phyloP scores from a whole-genome alignment of 1,284 basidiomycete genomes.

The Anthracocystis setariae region DNA sequence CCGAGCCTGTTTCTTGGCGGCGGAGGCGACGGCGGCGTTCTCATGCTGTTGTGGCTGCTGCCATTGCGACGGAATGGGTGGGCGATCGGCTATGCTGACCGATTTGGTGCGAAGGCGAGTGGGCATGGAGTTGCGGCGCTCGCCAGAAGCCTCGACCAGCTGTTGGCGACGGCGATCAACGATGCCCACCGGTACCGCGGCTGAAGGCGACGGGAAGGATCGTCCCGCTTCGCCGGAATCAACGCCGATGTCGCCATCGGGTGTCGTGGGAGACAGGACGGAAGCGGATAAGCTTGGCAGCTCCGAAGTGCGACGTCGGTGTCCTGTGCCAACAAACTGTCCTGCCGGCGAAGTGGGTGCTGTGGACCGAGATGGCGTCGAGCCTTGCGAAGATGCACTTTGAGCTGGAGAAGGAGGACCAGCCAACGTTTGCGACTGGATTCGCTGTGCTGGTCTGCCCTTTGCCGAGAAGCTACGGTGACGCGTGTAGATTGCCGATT shows the following conservation, averaged over 20 bases:
- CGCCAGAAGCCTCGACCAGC: constrained; percentile 71
- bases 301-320: constrained; percentile 49
- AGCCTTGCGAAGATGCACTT: constrained; percentile 90
- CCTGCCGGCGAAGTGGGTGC: constrained; percentile 78
- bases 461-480: constrained; percentile 59
- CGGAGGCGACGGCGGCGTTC: too few relatives aligned
- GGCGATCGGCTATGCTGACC: constrained; percentile 68
- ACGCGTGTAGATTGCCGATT: constrained; percentile 51
- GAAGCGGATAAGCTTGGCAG: constrained; percentile 18
- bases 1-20: constrained; percentile 16
- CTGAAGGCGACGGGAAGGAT: constrained; percentile 31
- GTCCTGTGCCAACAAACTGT: constrained; percentile 20
- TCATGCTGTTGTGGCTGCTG: constrained; percentile 16
- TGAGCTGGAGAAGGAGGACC: constrained; percentile 79
- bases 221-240: constrained; percentile 8
- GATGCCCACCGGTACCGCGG: constrained; percentile 32
- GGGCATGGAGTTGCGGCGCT: constrained; percentile 84
- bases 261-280: constrained; percentile 10
- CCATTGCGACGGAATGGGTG: constrained; percentile 40
- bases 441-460: constrained; percentile 50
- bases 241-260: constrained; percentile 9
- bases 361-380: constrained; percentile 82
- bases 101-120: constrained; percentile 87
- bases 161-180: constrained; percentile 65
- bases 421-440: constrained; percentile 34